Percentiles rank a stretch among this genome's conserved stretches.
Conservation (phyloP, 1,284 basidiomycete species). For the Coniophora puteana region DNA sequence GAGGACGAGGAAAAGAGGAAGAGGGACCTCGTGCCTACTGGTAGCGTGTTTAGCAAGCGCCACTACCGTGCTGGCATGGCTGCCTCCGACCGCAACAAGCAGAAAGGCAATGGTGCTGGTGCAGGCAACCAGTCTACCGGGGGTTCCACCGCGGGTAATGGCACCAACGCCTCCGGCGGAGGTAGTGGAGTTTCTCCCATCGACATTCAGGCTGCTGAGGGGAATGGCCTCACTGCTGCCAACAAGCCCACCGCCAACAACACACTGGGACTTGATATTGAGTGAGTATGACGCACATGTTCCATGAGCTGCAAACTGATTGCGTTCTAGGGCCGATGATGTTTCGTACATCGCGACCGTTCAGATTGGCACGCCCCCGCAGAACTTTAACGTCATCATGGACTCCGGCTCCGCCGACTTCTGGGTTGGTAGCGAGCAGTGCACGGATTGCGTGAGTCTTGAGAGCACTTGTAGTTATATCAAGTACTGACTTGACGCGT, state of each 20-base stretch:
- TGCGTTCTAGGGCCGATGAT: conserved; percentile 37
- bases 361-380: conserved; percentile 76
- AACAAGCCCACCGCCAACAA: conserved; percentile 48
- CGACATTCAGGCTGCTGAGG: conserved; percentile 34
- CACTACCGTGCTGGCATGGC: conserved; percentile 6
- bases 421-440: conserved; percentile 70
- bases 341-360: conserved; percentile 66
- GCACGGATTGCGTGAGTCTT: conserved; percentile 30
- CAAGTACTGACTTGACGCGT: conserved; percentile 9
- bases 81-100: conserved; percentile 4
- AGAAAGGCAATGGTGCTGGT: conserved; percentile 1
- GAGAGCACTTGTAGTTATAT: not conserved
- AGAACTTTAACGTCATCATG: conserved; percentile 72
- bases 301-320: not conserved
- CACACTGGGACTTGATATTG: conserved; percentile 72
- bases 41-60: conserved; percentile 11
- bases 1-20: no score
- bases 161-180: conserved; percentile 17
- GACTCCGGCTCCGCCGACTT: conserved; percentile 86
- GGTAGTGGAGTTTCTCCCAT: conserved; percentile 33
- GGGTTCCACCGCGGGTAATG: conserved; percentile 8
- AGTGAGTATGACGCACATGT: conserved; percentile 35
- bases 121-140: conserved; percentile 11
- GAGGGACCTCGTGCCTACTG: no score
- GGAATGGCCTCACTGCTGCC: conserved; percentile 46